Evolutionary conservation across 129 eudicot species (phyloP), one percentile per base, ranked within the genome.

Genomic region (Tanacetum coccineum): DNA sequence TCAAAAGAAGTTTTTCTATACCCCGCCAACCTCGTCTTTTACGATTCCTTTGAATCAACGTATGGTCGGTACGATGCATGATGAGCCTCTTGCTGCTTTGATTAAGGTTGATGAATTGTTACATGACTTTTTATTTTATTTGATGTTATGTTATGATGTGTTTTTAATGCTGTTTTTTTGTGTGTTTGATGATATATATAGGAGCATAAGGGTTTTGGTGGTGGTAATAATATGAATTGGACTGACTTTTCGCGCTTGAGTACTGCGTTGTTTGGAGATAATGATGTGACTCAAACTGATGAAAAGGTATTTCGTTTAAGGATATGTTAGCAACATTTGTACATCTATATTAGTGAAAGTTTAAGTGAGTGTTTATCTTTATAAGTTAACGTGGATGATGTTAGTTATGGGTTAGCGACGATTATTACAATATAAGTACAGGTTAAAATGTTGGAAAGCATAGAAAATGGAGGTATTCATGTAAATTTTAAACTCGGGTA

Each of bases 201-300:
- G 79, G 79, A 60, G 48, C 78, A 66, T 19, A 57, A 56, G 70
- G 74, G 73, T 48, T 74, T 46, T 74, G 67, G 62, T 66, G 78
- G 73, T 7, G 42, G 42, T 36, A 1, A 22, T 18, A 58, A 32
- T 42, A 58, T 32, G 30, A 66, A 67, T 15, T 67, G 62, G 74
- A 39, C 20, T 49, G 73, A 62, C n/a, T 62, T 59, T 49, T 40
- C 63, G 13, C 68, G 63, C 1, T 30, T 46, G 3, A 59, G 28
- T 67, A 57, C 42, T 6, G 9, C 28, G 54, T n/a, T 62, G 0
- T 68, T 68, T 59, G 49, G 56, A 21, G 74, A 75, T 1, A 36
- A 2, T 22, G 68, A 59, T 20, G 26, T 20, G 36, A 26, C 47
- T 8, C 68, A 59, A 39, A n/a, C 54, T 1, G 44, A 67, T 59